Percentiles rank a stretch among this genome's conserved stretches.
Evolutionary conservation across 75 land plant species (phyloP).

Genomic region (Pinus taeda): DNA sequence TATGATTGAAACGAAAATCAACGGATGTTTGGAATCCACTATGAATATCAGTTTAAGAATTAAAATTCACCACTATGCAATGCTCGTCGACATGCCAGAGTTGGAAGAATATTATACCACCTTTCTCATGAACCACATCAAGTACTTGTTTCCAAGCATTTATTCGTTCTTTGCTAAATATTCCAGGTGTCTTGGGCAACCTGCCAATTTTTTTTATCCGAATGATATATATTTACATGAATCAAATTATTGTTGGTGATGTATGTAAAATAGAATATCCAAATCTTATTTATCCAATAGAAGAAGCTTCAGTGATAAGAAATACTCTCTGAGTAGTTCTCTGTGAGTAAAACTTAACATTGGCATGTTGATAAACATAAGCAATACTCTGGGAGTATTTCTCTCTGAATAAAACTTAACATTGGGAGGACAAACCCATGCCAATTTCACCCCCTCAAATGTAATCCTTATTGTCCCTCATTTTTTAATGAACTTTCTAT

Average conservation of each 20-base stretch:
- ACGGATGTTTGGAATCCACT: no score
- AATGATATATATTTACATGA: not conserved
- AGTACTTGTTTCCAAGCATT: slow-evolving; percentile 71
- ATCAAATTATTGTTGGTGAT: not conserved
- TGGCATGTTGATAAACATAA: no score
- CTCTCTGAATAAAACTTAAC: no score
- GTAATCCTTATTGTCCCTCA: no score
- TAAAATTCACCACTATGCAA: slow-evolving; percentile 38
- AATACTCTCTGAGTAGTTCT: slow-evolving; percentile 64
- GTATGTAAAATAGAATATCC: not conserved
- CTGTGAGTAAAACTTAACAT: slow-evolving; percentile 56
- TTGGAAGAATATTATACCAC: slow-evolving; percentile 67
- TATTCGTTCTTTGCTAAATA: slow-evolving; percentile 45
- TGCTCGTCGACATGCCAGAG: slow-evolving; percentile 78
- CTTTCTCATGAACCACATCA: slow-evolving; percentile 70
- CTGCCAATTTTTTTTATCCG: slow-evolving; percentile 14
- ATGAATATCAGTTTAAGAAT: no score
- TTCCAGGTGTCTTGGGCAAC: slow-evolving; percentile 73
- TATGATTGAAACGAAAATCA: no score
- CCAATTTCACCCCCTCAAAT: no score
- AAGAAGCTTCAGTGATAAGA: slow-evolving; percentile 58
- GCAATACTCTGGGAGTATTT: no score
- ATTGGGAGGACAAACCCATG: no score
- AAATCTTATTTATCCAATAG: not conserved
- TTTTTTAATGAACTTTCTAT: no score